Evolutionary conservation across 2,329 filamentous ascomycete genomes (phyloP).

Genomic region (Ploettnerulaceae sp.): DNA sequence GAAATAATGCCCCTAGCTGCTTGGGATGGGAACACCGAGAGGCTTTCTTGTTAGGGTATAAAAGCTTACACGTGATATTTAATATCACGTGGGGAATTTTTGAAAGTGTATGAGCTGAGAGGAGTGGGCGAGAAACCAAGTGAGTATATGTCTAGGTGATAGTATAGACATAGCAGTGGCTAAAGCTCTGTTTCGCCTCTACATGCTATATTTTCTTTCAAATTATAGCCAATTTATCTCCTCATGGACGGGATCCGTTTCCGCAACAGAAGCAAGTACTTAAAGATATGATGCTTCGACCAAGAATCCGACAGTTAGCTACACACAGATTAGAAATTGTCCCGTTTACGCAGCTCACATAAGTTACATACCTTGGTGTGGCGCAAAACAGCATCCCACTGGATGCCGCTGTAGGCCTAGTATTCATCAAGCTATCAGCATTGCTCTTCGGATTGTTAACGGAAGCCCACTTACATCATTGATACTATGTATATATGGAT

Average conservation of each 20-base stretch:
- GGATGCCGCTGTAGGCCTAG: not conserved
- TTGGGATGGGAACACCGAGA: too few relatives aligned
- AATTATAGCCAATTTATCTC: too few relatives aligned
- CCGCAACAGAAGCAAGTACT: too few relatives aligned
- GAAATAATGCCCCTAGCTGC: too few relatives aligned
- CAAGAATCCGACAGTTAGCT: slow-evolving; percentile 9
- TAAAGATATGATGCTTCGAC: slow-evolving; percentile 7
- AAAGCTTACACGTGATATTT: too few relatives aligned
- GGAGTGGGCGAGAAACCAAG: too few relatives aligned
- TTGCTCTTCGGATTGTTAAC: not conserved
- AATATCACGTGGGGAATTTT: not conserved
- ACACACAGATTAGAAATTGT: not conserved
- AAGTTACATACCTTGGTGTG: slow-evolving; percentile 4
- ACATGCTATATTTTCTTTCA: too few relatives aligned
- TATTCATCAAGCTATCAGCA: not conserved
- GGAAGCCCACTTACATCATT: not conserved
- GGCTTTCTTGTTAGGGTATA: too few relatives aligned
- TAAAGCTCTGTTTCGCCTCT: too few relatives aligned
- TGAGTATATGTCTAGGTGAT: too few relatives aligned
- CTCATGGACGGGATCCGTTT: too few relatives aligned
- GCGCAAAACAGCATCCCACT: slow-evolving; percentile 1
- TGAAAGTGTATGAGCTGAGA: not conserved
- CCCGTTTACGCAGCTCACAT: not conserved
- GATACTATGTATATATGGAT: slow-evolving; percentile 1
- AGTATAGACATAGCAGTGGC: too few relatives aligned